Evolutionary conservation across 1,139 yeast species (phyloP).

Genomic region (Barnettozyma hawaiiensis): DNA sequence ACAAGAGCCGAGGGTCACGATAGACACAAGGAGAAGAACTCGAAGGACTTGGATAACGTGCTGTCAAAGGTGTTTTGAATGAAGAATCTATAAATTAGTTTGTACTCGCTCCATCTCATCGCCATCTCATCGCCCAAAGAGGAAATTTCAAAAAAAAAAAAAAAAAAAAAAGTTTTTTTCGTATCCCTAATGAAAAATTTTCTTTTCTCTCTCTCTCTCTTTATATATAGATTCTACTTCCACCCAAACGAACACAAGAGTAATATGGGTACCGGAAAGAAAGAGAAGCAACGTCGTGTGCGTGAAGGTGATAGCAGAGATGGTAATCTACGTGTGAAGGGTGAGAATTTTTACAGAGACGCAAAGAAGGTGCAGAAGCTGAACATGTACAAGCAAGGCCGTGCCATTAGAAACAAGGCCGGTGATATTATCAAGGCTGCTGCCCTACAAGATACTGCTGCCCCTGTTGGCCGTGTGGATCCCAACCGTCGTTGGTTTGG

Average conservation of each 20-base stretch:
- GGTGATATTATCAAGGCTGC: conserved; percentile 91
- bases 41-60: conserved; percentile 15
- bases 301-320: conserved; percentile 80
- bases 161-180: background rate
- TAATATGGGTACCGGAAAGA: conserved; percentile 97
- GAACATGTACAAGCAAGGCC: conserved; percentile 89
- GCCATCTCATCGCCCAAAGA: no score
- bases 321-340: conserved; percentile 90
- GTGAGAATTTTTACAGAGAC: conserved; percentile 95
- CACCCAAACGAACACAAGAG: no score
- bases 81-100: background rate
- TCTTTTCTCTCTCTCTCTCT: background rate
- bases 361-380: conserved; percentile 87
- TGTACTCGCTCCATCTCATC: no score
- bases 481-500: conserved; percentile 98
- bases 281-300: conserved; percentile 79
- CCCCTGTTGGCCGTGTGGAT: conserved; percentile 89
- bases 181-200: no score
- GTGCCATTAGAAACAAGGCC: conserved; percentile 76
- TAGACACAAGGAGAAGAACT: conserved; percentile 37
- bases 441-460: conserved; percentile 77
- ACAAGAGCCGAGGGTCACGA: conserved; percentile 58
- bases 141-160: background rate
- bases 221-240: no score
- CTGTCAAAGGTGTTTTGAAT: conserved; percentile 20